A percentile compares a stretch with the other conserved stretches of the same genome.
Evolutionary conservation across 805 yeast genomes (phyloP).

Genomic region (Candida palmyrensis): DNA sequence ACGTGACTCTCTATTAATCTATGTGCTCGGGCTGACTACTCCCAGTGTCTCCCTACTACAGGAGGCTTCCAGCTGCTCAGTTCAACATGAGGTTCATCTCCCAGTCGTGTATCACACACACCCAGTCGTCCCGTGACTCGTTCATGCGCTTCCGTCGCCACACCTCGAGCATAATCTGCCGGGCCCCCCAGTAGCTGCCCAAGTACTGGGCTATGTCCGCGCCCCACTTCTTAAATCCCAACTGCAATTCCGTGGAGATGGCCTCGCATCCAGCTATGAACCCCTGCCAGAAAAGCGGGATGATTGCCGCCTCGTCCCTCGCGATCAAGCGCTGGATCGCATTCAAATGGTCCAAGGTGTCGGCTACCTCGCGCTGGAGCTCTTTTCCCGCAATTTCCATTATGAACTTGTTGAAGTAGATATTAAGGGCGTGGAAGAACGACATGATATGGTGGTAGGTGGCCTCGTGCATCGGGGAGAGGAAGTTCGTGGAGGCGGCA

Average conservation of each 20-base stretch:
- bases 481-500: constrained; percentile 30
- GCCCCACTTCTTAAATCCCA: constrained; percentile 70
- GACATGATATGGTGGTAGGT: constrained; percentile 77
- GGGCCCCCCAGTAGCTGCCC: constrained; percentile 83
- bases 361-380: constrained; percentile 57
- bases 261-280: constrained; percentile 86
- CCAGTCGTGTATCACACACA: constrained; percentile 76
- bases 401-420: constrained; percentile 66
- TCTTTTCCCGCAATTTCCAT: constrained; percentile 48
- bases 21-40: too few relatives aligned
- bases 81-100: constrained; percentile 76
- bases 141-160: constrained; percentile 69
- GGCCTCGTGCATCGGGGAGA: constrained; percentile 59
- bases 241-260: constrained; percentile 49
- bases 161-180: constrained; percentile 81
- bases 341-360: constrained; percentile 60
- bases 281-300: constrained; percentile 86
- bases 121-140: constrained; percentile 66
- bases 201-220: constrained; percentile 48
- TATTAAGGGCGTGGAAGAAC: constrained; percentile 65
- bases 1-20: too few relatives aligned
- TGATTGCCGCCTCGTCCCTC: constrained; percentile 51
- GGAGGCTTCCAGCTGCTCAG: too few relatives aligned
- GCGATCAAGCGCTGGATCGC: constrained; percentile 55
- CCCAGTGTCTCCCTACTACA: too few relatives aligned